Evolutionary conservation across 345 rosid genomes (phyloP), one percentile per base, ranked within the genome.

Genomic region (Nephelium lappaceum): DNA sequence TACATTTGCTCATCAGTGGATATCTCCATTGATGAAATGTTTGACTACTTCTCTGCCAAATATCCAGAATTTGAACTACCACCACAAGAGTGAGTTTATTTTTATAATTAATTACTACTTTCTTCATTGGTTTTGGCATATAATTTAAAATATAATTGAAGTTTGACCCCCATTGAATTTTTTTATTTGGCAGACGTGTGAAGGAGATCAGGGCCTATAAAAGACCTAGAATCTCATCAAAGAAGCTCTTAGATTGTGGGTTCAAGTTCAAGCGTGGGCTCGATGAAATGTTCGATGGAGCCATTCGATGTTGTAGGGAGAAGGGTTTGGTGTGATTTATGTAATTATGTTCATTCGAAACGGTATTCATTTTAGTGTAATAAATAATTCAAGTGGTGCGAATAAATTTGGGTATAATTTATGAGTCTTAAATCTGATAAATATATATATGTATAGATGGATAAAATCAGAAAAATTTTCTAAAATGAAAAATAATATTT

Each of bases 1-100:
- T 90, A 82, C 69, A 88, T 86, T 25, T 90, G 90, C 58, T 86
- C 90, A 45, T 87, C 89, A 24, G 72, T 69, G 62, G 70, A 19
- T 8, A 66, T 86, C 62, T 84, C 87, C 38, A 72, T 85, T 38
- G 80, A 82, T 51, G 84, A 85, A 71, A 77, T 86, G 81, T 69
- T 79, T 16, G 74, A 80, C 15, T 80, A 81, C 53, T 80, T 89
- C 25, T 81, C 88, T 8, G 25, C 69, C 0, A 87, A 69, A 67
- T 89, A 80, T 70, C 90, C 91, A 4, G 89, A 87, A 72, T 84
- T 78, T 62, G 71, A 83, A 27, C 47, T 86, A 21, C 91, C 88
- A 49, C 69, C 88, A 0, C 21, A 60, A 0, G 86, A 90, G 93
- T 88, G 72, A 83, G 95, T 83, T 10, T 18, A 6, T 18, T 51